phyloP scores from a whole-genome alignment of 192 early-diverging fungal species.

The Oehlia diaphana region DNA sequence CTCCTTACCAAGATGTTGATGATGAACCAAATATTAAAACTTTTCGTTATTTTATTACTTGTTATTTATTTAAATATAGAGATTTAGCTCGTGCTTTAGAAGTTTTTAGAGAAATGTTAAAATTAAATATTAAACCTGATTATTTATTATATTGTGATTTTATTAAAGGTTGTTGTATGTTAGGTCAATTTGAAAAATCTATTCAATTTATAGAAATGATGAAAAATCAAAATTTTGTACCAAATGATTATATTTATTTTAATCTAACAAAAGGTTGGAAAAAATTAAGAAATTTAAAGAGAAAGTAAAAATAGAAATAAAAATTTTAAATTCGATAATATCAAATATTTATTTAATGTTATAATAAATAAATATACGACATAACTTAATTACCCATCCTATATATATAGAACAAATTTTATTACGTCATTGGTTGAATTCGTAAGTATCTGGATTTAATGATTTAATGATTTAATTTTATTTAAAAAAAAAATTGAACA shows the following conservation, averaged over 20 bases:
- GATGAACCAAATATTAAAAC: not conserved
- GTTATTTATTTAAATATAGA: not conserved
- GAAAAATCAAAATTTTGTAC: not conserved
- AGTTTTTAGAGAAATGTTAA: not conserved
- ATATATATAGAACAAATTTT: no score
- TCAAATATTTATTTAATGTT: no score
- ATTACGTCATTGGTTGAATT: no score
- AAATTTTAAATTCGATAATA: not conserved
- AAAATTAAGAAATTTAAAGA: not conserved
- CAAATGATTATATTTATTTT: not conserved
- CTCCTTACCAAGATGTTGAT: not conserved
- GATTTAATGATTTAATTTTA: no score
- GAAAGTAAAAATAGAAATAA: not conserved
- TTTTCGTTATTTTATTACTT: not conserved
- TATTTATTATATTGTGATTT: not conserved
- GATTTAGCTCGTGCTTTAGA: not conserved
- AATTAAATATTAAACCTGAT: not conserved
- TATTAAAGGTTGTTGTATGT: not conserved
- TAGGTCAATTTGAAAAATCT: not conserved
- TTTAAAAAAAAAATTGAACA: constrained; percentile 18
- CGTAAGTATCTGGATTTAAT: no score
- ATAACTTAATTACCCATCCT: no score
- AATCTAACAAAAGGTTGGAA: not conserved
- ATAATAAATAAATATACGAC: no score
- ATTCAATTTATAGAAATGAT: not conserved